These are phyloP conservation scores for Trichoderma hamatum DNA, from an alignment of 2,329 filamentous ascomycete genomes.

Conservation along the genomic window DNA sequence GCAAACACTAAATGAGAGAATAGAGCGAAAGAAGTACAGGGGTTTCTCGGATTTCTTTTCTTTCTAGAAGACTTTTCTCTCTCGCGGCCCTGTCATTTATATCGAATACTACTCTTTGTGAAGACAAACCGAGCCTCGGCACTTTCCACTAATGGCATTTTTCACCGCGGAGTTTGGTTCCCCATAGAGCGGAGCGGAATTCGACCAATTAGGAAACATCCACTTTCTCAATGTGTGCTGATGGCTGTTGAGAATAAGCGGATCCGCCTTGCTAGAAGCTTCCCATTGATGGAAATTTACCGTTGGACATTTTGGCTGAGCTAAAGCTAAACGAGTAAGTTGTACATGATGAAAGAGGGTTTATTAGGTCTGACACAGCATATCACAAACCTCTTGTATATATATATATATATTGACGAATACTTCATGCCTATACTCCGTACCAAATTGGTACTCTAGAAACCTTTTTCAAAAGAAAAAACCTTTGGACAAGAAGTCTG, in stretches of 20 bases:
- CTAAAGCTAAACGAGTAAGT: not conserved
- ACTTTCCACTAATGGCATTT: not conserved
- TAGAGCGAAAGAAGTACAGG: not conserved
- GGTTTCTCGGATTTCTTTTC: no score
- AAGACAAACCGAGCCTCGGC: not conserved
- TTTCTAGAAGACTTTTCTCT: not conserved
- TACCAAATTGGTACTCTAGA: no score
- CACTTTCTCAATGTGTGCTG: constrained; percentile 2
- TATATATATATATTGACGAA: no score
- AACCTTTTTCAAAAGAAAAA: no score
- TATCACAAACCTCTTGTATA: no score
- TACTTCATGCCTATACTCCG: no score
- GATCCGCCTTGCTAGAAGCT: not conserved
- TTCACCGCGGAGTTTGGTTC: not conserved
- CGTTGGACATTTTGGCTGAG: not conserved
- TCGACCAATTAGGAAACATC: constrained; percentile 11
- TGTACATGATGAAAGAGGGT: no score
- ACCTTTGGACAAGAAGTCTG: no score
- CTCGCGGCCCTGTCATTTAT: not conserved
- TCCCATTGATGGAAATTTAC: not conserved
- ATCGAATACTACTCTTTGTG: not conserved
- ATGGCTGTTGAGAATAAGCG: not conserved
- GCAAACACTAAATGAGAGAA: not conserved
- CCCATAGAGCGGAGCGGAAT: not conserved
- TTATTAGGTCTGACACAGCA: no score